These are phyloP conservation scores for Pseudogymnoascus sp. DNA, from an alignment of 2,329 filamentous ascomycete genomes.

Conservation along the genomic window DNA sequence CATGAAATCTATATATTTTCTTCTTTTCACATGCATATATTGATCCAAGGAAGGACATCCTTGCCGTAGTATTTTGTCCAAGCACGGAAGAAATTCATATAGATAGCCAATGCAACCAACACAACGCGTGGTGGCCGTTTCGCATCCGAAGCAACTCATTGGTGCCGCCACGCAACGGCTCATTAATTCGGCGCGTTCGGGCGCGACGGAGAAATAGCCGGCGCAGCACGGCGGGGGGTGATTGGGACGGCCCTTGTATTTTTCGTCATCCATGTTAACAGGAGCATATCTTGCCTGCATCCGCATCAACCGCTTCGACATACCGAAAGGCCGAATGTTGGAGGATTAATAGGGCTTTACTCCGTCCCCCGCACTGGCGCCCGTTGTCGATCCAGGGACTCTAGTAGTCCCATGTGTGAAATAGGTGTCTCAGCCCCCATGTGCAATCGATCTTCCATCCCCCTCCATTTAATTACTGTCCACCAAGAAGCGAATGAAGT, in stretches of 20 bases:
- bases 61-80: neutral
- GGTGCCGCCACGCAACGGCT: neutral
- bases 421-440: neutral
- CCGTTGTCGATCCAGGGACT: neutral
- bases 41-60: neutral
- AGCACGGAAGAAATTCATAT: neutral
- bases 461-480: neutral
- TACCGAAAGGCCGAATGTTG: neutral
- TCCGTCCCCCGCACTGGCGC: neutral
- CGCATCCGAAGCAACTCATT: neutral
- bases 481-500: neutral
- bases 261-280: neutral
- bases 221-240: neutral
- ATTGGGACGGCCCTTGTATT: neutral
- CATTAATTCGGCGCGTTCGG: neutral
- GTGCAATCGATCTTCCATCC: neutral
- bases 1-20: neutral
- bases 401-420: neutral
- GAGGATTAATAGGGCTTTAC: neutral
- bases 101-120: neutral
- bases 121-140: neutral
- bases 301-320: neutral
- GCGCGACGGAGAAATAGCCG: neutral
- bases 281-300: neutral
- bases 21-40: slow-evolving; percentile 2